Evolutionary conservation across 2,329 filamentous ascomycete species (phyloP).

Genomic region (Escovopsis weberi): DNA sequence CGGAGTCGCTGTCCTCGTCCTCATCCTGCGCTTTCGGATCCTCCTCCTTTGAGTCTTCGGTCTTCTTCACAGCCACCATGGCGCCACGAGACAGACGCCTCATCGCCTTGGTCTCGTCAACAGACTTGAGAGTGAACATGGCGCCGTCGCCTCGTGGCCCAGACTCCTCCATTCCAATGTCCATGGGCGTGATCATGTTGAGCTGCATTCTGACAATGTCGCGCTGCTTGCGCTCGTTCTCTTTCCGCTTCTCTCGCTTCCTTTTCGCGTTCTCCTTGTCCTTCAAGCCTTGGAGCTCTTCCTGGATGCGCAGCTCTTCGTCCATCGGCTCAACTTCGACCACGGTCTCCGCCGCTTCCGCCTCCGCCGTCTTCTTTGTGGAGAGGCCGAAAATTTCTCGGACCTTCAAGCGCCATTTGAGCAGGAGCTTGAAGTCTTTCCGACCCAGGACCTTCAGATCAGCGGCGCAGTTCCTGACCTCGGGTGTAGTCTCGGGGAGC

Average conservation of each 20-base stretch:
- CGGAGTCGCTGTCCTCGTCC: constrained; percentile 54
- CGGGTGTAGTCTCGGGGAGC: constrained; percentile 71
- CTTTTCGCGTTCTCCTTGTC: constrained; percentile 64
- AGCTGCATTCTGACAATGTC: constrained; percentile 95
- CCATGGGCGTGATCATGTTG: constrained; percentile 90
- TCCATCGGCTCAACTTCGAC: constrained; percentile 83
- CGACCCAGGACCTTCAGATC: constrained; percentile 84
- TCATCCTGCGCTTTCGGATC: constrained; percentile 43
- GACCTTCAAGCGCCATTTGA: constrained; percentile 81
- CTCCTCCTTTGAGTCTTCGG: constrained; percentile 37
- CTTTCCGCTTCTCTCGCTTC: constrained; percentile 70
- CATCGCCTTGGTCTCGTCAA: constrained; percentile 61
- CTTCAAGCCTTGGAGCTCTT: constrained; percentile 69
- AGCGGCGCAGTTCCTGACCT: constrained; percentile 62
- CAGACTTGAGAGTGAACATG: constrained; percentile 73
- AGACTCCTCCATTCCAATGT: constrained; percentile 82
- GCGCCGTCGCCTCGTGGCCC: constrained; percentile 65
- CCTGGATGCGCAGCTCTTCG: constrained; percentile 80
- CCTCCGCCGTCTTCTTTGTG: constrained; percentile 47
- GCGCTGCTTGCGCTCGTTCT: constrained; percentile 88
- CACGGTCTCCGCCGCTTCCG: constrained; percentile 47
- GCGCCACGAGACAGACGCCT: constrained; percentile 51
- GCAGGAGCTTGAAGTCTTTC: constrained; percentile 82
- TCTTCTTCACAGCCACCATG: constrained; percentile 54
- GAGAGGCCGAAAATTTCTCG: constrained; percentile 82